phyloP scores from a whole-genome alignment of 2,329 filamentous ascomycete species.

The Thermoascus crustaceus region DNA sequence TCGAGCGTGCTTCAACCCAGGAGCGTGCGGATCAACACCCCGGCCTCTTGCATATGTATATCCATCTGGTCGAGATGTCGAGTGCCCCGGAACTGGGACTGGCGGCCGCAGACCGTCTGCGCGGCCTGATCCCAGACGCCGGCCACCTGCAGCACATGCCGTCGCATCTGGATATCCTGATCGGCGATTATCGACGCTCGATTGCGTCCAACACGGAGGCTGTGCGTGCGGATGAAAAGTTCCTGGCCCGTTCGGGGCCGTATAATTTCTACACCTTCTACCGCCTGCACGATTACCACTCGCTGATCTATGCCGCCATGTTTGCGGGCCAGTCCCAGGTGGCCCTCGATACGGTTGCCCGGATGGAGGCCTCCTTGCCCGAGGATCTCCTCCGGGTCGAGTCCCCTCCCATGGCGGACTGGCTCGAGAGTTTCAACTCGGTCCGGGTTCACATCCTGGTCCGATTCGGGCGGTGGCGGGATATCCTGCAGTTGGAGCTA shows the following conservation, averaged over 20 bases:
- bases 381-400: constrained; percentile 45
- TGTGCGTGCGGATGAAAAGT: constrained; percentile 58
- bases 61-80: constrained; percentile 73
- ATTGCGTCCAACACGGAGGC: constrained; percentile 58
- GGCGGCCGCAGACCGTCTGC: constrained; percentile 51
- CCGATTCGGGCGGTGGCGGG: constrained; percentile 11
- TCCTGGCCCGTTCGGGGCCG: constrained; percentile 48
- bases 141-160: constrained; percentile 69
- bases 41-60: constrained; percentile 65
- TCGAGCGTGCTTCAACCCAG: constrained; percentile 51
- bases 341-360: constrained; percentile 50
- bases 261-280: constrained; percentile 69
- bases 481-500: constrained; percentile 8
- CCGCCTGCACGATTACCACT: constrained; percentile 63
- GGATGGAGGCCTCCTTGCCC: constrained; percentile 53
- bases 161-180: constrained; percentile 61
- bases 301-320: constrained; percentile 65
- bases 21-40: constrained; percentile 51
- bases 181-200: constrained; percentile 59
- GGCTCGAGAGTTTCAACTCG: constrained; percentile 9
- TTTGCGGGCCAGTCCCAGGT: constrained; percentile 57
- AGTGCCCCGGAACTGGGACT: constrained; percentile 54
- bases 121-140: constrained; percentile 55
- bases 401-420: constrained; percentile 12
- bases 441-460: constrained; percentile 10